Evolutionary conservation across 31 red algal species (phyloP).

Genomic region (Odonthalia washingtoniensis): DNA sequence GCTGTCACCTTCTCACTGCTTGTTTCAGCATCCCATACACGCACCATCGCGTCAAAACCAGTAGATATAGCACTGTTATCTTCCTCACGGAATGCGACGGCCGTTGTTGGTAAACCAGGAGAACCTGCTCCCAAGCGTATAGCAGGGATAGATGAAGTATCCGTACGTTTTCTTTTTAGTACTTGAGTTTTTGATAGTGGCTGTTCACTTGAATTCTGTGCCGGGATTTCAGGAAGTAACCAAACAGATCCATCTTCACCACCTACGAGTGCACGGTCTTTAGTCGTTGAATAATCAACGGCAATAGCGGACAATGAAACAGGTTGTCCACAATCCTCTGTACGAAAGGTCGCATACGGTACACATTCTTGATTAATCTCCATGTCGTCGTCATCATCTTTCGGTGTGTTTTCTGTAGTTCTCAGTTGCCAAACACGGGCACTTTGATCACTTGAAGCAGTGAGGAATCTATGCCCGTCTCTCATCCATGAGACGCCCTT

Average conservation of each 20-base stretch:
- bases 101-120: constrained; percentile 36
- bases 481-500: constrained; percentile 73
- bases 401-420: constrained; percentile 1
- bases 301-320: constrained; percentile 17
- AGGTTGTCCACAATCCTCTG: constrained; percentile 38
- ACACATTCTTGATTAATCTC: too few relatives aligned
- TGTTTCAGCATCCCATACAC: constrained; percentile 60
- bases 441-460: constrained; percentile 64
- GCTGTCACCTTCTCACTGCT: constrained; percentile 50
- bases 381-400: too few relatives aligned
- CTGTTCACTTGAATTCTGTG: not conserved
- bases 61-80: constrained; percentile 51
- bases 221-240: not conserved
- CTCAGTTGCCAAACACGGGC: constrained; percentile 61
- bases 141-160: not conserved
- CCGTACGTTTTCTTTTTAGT: constrained; percentile 34
- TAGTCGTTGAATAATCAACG: not conserved
- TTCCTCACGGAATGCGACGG: constrained; percentile 51
- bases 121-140: constrained; percentile 25
- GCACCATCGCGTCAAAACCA: constrained; percentile 64
- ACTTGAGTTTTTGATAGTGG: not conserved
- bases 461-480: constrained; percentile 46
- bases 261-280: not conserved
- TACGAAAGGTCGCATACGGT: constrained; percentile 20
- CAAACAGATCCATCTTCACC: constrained; percentile 38